Evolutionary conservation across 371 early-diverging fungal species (phyloP).

Genomic region (Mortierella sp.): DNA sequence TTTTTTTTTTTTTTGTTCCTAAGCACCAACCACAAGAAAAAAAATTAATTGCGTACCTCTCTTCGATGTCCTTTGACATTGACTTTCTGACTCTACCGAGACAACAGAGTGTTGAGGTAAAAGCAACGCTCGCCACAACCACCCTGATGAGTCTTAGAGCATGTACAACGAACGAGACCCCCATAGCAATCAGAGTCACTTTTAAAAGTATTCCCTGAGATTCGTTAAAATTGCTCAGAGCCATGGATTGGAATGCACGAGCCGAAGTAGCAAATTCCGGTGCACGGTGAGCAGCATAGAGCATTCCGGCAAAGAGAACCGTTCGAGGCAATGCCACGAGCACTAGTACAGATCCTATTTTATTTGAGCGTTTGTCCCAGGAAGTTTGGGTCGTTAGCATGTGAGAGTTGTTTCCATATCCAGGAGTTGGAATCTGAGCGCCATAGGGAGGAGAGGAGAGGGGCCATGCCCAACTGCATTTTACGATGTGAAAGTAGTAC

Average conservation of each 20-base stretch:
- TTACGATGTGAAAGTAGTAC: neutral
- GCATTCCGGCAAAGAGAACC: conserved; percentile 21
- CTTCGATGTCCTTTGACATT: conserved; percentile 30
- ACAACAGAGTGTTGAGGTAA: conserved; percentile 24
- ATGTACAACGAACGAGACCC: conserved; percentile 10
- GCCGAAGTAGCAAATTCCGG: conserved; percentile 20
- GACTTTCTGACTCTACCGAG: conserved; percentile 21
- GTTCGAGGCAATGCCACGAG: conserved; percentile 32
- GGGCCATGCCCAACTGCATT: too few species aligned
- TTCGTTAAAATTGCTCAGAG: neutral
- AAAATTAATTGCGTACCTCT: conserved; percentile 14
- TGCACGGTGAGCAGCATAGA: conserved; percentile 13
- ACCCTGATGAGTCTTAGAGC: conserved; percentile 12
- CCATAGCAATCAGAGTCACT: conserved; percentile 13
- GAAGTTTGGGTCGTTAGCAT: conserved; percentile 15
- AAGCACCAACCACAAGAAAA: neutral
- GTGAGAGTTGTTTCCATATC: conserved; percentile 8
- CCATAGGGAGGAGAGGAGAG: too few species aligned
- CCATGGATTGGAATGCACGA: conserved; percentile 9
- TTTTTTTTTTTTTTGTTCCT: too few species aligned
- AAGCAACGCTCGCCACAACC: conserved; percentile 1
- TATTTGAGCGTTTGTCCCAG: too few species aligned
- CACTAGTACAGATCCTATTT: conserved; percentile 25
- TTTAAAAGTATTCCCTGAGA: neutral
- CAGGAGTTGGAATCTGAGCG: too few species aligned